A percentile compares a stretch with the other conserved stretches of the same genome.
These are phyloP conservation scores for Ophiostoma montium DNA, from an alignment of 2,329 filamentous ascomycete species.

Conservation along the genomic window DNA sequence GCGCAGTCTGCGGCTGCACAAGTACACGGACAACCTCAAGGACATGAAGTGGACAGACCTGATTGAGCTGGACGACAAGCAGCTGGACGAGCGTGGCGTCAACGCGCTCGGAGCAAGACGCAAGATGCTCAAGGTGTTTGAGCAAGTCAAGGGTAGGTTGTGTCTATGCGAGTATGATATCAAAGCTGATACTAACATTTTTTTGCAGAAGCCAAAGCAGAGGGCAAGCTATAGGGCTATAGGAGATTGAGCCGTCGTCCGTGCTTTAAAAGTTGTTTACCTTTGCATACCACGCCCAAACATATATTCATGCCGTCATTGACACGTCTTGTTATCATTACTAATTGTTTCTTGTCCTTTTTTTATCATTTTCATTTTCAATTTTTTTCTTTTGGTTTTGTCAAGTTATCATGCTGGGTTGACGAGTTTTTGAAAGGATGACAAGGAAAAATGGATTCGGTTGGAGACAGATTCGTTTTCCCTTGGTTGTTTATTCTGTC, in stretches of 20 bases:
- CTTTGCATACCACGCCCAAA: not conserved
- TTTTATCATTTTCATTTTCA: not conserved
- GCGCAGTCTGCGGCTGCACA: slow-evolving; percentile 85
- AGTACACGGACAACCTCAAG: slow-evolving; percentile 97
- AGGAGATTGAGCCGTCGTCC: too few relatives aligned
- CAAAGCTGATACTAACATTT: not conserved
- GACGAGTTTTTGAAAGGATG: too few relatives aligned
- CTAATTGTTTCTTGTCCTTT: not conserved
- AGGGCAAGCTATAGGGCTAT: slow-evolving; percentile 49
- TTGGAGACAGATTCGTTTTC: too few relatives aligned
- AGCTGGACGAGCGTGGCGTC: slow-evolving; percentile 81
- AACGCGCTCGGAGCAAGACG: slow-evolving; percentile 87
- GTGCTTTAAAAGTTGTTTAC: too few relatives aligned
- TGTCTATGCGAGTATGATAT: not conserved
- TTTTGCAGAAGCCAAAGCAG: slow-evolving; percentile 52
- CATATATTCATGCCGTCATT: not conserved
- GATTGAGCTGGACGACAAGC: slow-evolving; percentile 82
- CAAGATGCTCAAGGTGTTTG: slow-evolving; percentile 99
- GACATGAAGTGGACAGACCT: slow-evolving; percentile 94
- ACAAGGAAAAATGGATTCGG: too few relatives aligned
- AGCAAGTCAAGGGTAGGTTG: slow-evolving; percentile 66
- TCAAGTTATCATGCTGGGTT: too few relatives aligned
- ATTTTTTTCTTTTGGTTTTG: not conserved
- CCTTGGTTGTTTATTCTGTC: too few relatives aligned
- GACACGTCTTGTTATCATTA: not conserved